These are phyloP conservation scores for Epipyxis sp. DNA, from an alignment of 108 stramenopile genomes.

Conservation along the genomic window DNA sequence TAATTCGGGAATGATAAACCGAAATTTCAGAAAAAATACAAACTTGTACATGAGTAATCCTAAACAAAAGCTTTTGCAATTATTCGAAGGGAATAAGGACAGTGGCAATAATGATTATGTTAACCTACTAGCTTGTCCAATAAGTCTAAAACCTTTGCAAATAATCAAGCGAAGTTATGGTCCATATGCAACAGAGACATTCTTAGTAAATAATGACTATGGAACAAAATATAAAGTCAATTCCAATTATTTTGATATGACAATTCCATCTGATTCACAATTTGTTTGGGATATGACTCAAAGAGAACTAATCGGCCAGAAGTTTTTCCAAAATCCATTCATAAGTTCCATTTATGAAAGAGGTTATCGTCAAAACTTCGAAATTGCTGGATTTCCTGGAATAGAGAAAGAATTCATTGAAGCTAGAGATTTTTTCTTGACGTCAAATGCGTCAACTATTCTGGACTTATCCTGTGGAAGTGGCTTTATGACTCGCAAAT, in stretches of 20 bases:
- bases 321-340: conserved; percentile 70
- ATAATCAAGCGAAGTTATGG: neutral
- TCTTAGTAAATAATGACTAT: neutral
- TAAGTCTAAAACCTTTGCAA: neutral
- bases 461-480: conserved; percentile 92
- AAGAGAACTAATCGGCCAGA: neutral
- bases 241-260: neutral
- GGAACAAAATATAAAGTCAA: neutral
- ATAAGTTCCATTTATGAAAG: conserved; percentile 86
- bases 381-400: conserved; percentile 83
- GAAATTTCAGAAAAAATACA: too few species aligned
- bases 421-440: conserved; percentile 70
- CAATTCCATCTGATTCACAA: neutral
- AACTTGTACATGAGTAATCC: too few species aligned
- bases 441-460: conserved; percentile 40
- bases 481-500: conserved; percentile 77
- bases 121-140: conserved; percentile 8
- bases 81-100: too few species aligned
- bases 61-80: too few species aligned
- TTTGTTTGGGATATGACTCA: neutral
- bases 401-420: conserved; percentile 73
- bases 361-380: conserved; percentile 87
- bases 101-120: too few species aligned
- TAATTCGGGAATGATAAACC: too few species aligned
- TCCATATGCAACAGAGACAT: neutral